Conservation (phyloP, 495 filamentous ascomycete species). For the Letharia columbiana region DNA sequence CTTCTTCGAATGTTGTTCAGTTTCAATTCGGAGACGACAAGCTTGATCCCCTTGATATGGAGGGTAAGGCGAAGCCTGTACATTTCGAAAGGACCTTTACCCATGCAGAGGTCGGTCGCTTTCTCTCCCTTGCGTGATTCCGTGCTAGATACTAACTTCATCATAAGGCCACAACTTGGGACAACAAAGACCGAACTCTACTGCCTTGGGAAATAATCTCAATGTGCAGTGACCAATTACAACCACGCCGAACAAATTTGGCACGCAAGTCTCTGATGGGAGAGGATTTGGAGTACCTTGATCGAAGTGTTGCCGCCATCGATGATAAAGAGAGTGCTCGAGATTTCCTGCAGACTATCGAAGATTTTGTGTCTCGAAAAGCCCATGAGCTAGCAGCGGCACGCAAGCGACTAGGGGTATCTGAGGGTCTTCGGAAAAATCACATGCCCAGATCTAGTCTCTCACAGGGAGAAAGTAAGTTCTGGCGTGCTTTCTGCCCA, state of each 20-base stretch:
- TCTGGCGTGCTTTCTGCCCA: constrained; percentile 8
- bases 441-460: constrained; percentile 2
- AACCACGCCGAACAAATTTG: constrained; percentile 55
- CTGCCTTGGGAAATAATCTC: constrained; percentile 64
- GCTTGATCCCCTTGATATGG: constrained; percentile 94
- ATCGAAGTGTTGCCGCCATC: constrained; percentile 55
- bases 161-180: constrained; percentile 54
- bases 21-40: constrained; percentile 96
- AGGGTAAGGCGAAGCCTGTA: constrained; percentile 85
- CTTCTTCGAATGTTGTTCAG: constrained; percentile 75
- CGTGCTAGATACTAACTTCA: constrained; percentile 9
- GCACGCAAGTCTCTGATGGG: constrained; percentile 47
- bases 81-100: constrained; percentile 88
- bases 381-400: constrained; percentile 46
- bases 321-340: constrained; percentile 82
- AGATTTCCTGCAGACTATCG: constrained; percentile 69
- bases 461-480: constrained; percentile 15
- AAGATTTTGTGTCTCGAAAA: constrained; percentile 55
- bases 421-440: constrained; percentile 12
- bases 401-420: constrained; percentile 29
- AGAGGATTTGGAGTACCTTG: constrained; percentile 51
- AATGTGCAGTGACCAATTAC: constrained; percentile 54
- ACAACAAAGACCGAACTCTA: constrained; percentile 62
- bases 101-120: constrained; percentile 55
- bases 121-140: not conserved